phyloP scores from a whole-genome alignment of 345 rosid genomes.

The Tarenaya hassleriana region DNA sequence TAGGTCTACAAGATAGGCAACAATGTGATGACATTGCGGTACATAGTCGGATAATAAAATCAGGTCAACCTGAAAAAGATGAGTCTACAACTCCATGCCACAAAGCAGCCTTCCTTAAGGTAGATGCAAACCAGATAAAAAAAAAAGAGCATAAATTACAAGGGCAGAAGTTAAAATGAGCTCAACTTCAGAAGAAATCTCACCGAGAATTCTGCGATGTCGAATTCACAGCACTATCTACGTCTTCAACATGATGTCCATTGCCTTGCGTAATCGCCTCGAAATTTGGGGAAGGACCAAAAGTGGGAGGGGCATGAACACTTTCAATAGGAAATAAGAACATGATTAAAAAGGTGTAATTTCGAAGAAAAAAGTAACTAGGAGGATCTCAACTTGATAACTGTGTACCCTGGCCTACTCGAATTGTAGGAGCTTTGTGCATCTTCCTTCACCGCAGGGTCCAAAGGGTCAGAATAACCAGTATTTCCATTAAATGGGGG shows the following conservation, averaged over 20 bases:
- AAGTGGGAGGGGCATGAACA: constrained; percentile 80
- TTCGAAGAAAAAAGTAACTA: not conserved
- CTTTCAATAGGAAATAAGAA: constrained; percentile 34
- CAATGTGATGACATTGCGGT: constrained; percentile 15
- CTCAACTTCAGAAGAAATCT: too few relatives aligned
- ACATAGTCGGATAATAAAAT: constrained; percentile 16
- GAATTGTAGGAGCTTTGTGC: constrained; percentile 60
- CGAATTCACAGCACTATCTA: constrained; percentile 49
- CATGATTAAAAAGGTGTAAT: not conserved
- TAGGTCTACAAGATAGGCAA: constrained; percentile 61
- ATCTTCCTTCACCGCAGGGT: constrained; percentile 61
- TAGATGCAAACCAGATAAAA: constrained; percentile 10
- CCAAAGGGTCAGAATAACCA: constrained; percentile 40
- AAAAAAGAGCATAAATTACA: too few relatives aligned
- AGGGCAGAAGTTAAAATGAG: not conserved
- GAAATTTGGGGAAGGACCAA: constrained; percentile 74
- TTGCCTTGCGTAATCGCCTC: constrained; percentile 53
- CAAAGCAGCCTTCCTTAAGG: not conserved
- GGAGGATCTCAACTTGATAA: constrained; percentile 4
- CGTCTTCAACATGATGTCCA: constrained; percentile 51
- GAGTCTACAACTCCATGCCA: constrained; percentile 8
- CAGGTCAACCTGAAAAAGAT: constrained; percentile 11
- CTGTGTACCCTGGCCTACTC: constrained; percentile 45
- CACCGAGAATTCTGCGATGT: constrained; percentile 28
- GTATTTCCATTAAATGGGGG: constrained; percentile 41